Evolutionary conservation across 2,329 filamentous ascomycete genomes (phyloP).

Genomic region (Monilinia polystroma): DNA sequence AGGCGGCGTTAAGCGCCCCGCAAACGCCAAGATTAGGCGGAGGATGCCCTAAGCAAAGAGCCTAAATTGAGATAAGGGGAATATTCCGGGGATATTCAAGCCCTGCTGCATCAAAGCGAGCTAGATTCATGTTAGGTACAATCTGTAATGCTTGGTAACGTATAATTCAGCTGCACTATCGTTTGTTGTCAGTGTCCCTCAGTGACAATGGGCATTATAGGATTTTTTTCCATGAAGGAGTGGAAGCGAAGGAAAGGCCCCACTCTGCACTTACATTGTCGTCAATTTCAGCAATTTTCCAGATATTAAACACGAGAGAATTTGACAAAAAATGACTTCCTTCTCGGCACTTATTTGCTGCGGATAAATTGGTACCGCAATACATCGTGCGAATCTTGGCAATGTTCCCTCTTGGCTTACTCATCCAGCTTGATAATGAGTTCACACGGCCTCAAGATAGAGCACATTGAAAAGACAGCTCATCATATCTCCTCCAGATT

Average conservation of each 20-base stretch:
- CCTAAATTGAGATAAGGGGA: slow-evolving; percentile 8
- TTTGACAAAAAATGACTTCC: not conserved
- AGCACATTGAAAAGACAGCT: no score
- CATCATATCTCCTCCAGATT: not conserved
- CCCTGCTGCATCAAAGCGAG: not conserved
- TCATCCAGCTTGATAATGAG: no score
- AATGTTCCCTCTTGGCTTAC: not conserved
- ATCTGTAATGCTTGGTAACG: not conserved
- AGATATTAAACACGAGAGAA: not conserved
- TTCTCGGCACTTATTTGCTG: not conserved
- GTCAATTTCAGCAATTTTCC: not conserved
- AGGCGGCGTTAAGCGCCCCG: slow-evolving; percentile 4
- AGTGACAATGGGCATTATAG: not conserved
- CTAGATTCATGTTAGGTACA: not conserved
- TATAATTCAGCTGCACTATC: not conserved
- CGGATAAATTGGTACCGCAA: not conserved
- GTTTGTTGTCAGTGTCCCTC: not conserved
- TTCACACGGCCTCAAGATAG: no score
- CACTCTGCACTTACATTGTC: not conserved
- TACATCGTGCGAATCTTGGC: not conserved
- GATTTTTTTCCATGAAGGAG: not conserved
- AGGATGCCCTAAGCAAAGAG: slow-evolving; percentile 2
- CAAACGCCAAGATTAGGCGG: slow-evolving; percentile 8
- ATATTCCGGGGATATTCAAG: not conserved
- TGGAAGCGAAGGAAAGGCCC: not conserved